A percentile compares a stretch with the other conserved stretches of the same genome.
Conservation (phyloP, 768 basidiomycete species). For the Amanita brunnescens region DNA sequence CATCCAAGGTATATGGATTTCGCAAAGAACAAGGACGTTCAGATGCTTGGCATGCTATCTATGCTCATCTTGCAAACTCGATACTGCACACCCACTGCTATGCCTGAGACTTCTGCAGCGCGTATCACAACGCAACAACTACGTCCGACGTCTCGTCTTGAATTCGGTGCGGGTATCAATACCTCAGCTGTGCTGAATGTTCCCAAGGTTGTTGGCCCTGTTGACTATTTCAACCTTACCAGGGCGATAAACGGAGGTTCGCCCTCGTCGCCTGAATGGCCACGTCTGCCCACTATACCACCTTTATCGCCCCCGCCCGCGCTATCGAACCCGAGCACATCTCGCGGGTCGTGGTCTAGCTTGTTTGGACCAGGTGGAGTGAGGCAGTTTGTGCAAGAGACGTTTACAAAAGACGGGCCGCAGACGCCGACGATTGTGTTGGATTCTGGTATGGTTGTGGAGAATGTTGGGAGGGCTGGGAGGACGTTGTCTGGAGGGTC, state of each 20-base stretch:
- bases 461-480: background rate
- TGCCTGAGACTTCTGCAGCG: slow-evolving; percentile 3
- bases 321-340: slow-evolving; percentile 38
- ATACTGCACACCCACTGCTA: slow-evolving; percentile 3
- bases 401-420: slow-evolving; percentile 28
- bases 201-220: slow-evolving; percentile 19
- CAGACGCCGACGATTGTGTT: slow-evolving; percentile 28
- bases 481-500: background rate
- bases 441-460: background rate
- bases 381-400: slow-evolving; percentile 57
- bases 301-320: slow-evolving; percentile 30
- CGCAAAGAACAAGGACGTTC: slow-evolving; percentile 52
- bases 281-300: slow-evolving; percentile 37
- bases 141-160: slow-evolving; percentile 2
- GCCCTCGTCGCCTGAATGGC: slow-evolving; percentile 43
- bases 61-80: slow-evolving; percentile 51
- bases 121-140: slow-evolving; percentile 5
- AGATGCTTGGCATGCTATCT: slow-evolving; percentile 75
- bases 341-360: slow-evolving; percentile 76
- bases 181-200: slow-evolving; percentile 6
- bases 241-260: slow-evolving; percentile 13
- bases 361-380: slow-evolving; percentile 60
- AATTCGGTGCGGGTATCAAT: slow-evolving; percentile 5
- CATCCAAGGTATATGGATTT: slow-evolving; percentile 30
- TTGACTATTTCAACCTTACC: slow-evolving; percentile 55